Conservation (phyloP, 306 rosid genomes). For the Quercus variabilis region DNA sequence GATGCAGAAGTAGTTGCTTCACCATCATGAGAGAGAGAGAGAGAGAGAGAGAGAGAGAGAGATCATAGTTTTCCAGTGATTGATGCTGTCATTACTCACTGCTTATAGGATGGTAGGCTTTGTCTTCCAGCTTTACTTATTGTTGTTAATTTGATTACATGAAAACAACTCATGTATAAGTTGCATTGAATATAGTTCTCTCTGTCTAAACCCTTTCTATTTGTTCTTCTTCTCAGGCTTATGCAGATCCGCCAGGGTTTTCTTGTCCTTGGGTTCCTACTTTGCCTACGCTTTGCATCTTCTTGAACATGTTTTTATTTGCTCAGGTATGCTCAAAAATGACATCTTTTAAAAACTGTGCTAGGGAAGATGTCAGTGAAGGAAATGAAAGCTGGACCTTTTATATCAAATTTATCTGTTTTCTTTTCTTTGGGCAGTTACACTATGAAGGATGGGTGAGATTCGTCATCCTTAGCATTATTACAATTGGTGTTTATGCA, state of each 20-base stretch:
- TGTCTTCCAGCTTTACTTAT: not conserved
- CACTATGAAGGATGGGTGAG: conserved; percentile 93
- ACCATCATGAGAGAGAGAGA: not conserved
- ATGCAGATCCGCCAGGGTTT: conserved; percentile 74
- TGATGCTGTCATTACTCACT: not conserved
- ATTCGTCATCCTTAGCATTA: conserved; percentile 60
- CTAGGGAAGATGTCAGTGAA: not conserved
- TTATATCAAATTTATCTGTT: conserved; percentile 1
- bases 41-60: not conserved
- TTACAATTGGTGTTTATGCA: conserved; percentile 69
- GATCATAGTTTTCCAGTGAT: not conserved
- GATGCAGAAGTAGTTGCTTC: not conserved
- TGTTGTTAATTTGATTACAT: not conserved
- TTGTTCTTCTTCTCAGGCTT: conserved; percentile 45
- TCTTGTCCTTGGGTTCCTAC: conserved; percentile 88
- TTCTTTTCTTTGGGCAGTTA: conserved; percentile 46
- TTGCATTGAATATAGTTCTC: conserved; percentile 14
- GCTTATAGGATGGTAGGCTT: not conserved
- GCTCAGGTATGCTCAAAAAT: conserved; percentile 61
- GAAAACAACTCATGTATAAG: not conserved
- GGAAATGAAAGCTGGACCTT: not conserved
- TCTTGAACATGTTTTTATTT: conserved; percentile 87
- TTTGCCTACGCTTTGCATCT: conserved; percentile 76
- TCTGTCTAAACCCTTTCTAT: conserved; percentile 12
- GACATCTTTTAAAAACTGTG: not conserved